These are phyloP conservation scores for Candida boleticola DNA, from an alignment of 805 yeast genomes.

Conservation along the genomic window DNA sequence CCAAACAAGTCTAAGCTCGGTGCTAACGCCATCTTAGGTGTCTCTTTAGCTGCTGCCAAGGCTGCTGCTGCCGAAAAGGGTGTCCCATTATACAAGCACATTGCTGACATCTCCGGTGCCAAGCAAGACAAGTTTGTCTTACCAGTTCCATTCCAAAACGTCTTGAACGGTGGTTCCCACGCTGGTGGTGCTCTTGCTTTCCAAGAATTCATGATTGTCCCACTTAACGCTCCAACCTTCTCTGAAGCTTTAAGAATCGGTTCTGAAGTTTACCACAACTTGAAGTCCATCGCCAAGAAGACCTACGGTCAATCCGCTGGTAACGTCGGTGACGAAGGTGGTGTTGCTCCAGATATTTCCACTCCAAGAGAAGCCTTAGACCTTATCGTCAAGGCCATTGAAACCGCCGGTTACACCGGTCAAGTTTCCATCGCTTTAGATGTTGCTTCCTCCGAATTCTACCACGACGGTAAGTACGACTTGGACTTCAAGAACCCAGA, in stretches of 20 bases:
- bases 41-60: constrained; percentile 19
- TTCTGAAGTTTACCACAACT: constrained; percentile 19
- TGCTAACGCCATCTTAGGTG: constrained; percentile 23
- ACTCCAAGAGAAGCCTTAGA: constrained; percentile 21
- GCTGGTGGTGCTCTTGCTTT: constrained; percentile 24
- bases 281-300: constrained; percentile 17
- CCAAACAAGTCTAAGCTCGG: constrained; percentile 19
- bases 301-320: constrained; percentile 21
- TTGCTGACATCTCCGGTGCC: constrained; percentile 15
- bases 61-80: constrained; percentile 20
- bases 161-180: constrained; percentile 22
- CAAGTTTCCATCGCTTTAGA: constrained; percentile 20
- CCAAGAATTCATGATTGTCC: constrained; percentile 26
- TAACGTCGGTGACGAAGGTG: constrained; percentile 26
- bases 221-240: constrained; percentile 14
- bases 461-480: constrained; percentile 19
- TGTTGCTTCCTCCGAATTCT: constrained; percentile 21
- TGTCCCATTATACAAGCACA: constrained; percentile 18
- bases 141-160: constrained; percentile 24
- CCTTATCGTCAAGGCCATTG: constrained; percentile 17
- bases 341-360: constrained; percentile 19
- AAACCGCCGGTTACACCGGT: constrained; percentile 17
- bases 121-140: constrained; percentile 11
- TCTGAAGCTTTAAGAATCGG: constrained; percentile 18
- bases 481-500: constrained; percentile 20